A percentile compares a stretch with the other conserved stretches of the same genome.
Conservation (phyloP, 306 rosid genomes). For the Ormosia emarginata region DNA sequence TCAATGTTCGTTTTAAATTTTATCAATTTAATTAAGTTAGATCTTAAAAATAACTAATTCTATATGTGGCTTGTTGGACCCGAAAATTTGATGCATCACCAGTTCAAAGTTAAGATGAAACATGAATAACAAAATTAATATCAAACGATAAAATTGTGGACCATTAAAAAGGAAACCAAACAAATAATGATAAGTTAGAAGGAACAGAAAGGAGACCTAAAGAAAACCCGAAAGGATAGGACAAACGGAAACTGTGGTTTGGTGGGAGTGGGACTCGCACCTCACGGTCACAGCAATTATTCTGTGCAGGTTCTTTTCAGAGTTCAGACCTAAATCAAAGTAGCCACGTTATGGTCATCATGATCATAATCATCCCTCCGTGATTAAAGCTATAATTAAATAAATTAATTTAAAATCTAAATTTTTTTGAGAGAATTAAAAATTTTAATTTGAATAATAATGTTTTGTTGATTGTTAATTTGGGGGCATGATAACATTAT, state of each 20-base stretch:
- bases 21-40: too few relatives aligned
- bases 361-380: constrained; percentile 41
- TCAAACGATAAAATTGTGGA: background rate
- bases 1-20: background rate
- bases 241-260: constrained; percentile 17
- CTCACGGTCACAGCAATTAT: background rate
- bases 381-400: constrained; percentile 34
- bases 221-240: background rate
- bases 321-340: constrained; percentile 23
- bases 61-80: too few relatives aligned
- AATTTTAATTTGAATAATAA: background rate
- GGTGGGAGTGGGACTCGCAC: constrained; percentile 30
- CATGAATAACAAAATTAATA: background rate
- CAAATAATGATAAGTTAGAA: background rate
- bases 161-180: background rate
- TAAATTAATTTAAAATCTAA: background rate
- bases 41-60: too few relatives aligned
- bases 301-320: background rate
- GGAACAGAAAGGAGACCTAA: background rate
- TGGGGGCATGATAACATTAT: background rate
- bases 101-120: background rate
- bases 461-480: background rate
- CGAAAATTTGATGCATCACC: too few relatives aligned
- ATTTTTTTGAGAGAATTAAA: background rate
- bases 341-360: constrained; percentile 32